Evolutionary conservation across 352 stramenopile species (phyloP).

Genomic region (Phytophthora capsici): DNA sequence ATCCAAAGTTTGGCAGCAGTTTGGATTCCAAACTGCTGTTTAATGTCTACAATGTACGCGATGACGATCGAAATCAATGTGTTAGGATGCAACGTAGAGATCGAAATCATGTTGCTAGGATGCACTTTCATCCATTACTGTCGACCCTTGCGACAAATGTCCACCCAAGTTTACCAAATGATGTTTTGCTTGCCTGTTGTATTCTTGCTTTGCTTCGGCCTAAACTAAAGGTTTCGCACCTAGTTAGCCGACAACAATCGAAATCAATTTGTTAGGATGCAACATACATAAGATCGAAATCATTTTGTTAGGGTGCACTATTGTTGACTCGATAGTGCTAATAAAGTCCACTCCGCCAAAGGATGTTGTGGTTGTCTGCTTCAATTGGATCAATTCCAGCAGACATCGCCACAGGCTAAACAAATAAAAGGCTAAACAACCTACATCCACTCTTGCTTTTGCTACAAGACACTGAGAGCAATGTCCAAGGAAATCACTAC

Average conservation of each 20-base stretch:
- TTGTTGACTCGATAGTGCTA: background rate
- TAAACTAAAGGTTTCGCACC: background rate
- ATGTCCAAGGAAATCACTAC: constrained; percentile 18
- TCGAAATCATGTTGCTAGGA: no score
- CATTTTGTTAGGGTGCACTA: no score
- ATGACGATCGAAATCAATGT: constrained; percentile 14
- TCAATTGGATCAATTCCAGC: no score
- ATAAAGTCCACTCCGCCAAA: background rate
- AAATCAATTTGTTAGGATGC: no score
- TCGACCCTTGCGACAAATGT: no score
- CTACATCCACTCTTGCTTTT: constrained; percentile 10
- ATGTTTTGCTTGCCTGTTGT: no score
- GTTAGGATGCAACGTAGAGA: constrained; percentile 16
- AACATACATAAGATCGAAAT: no score
- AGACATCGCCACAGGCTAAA: no score
- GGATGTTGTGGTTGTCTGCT: background rate
- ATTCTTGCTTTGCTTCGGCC: background rate
- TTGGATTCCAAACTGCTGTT: background rate
- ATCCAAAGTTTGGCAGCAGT: no score
- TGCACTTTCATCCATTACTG: constrained; percentile 7
- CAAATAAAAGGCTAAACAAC: no score
- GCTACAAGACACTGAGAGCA: background rate
- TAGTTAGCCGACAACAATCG: no score
- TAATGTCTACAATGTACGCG: background rate
- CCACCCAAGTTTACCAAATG: no score